phyloP scores from a whole-genome alignment of 1,139 yeast genomes.

The Debaryomyces coudertii region DNA sequence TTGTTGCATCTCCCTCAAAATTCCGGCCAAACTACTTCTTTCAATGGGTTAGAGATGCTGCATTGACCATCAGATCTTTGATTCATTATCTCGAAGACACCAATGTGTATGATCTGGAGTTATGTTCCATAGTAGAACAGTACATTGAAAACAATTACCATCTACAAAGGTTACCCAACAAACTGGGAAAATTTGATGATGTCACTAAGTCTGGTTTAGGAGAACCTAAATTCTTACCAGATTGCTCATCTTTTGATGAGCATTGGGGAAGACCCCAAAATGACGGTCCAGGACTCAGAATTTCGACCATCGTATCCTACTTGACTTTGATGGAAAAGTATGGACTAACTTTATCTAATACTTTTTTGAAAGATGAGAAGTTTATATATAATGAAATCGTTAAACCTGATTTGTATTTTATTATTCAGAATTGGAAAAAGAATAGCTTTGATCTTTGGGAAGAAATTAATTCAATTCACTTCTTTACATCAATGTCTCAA shows the following conservation, averaged over 20 bases:
- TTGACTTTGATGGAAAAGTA: slow-evolving; percentile 44
- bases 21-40: slow-evolving; percentile 74
- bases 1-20: slow-evolving; percentile 82
- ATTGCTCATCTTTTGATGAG: slow-evolving; percentile 61
- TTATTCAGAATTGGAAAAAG: slow-evolving; percentile 62
- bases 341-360: slow-evolving; percentile 27
- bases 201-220: slow-evolving; percentile 61
- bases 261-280: slow-evolving; percentile 96
- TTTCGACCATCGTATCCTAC: slow-evolving; percentile 64
- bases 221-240: slow-evolving; percentile 81
- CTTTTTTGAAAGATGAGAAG: slow-evolving; percentile 26
- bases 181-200: slow-evolving; percentile 64
- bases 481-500: slow-evolving; percentile 78
- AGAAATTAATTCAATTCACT: slow-evolving; percentile 73
- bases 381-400: slow-evolving; percentile 56
- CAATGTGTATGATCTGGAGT: slow-evolving; percentile 22
- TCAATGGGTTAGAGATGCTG: slow-evolving; percentile 92
- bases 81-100: slow-evolving; percentile 53
- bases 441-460: slow-evolving; percentile 92
- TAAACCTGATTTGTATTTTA: slow-evolving; percentile 72
- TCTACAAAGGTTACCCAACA: slow-evolving; percentile 69
- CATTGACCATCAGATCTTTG: slow-evolving; percentile 73
- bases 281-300: slow-evolving; percentile 90
- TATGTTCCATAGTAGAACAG: slow-evolving; percentile 49
- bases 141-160: slow-evolving; percentile 61